phyloP scores from a whole-genome alignment of 1,139 yeast species.

The Geotrichum klebahnii region DNA sequence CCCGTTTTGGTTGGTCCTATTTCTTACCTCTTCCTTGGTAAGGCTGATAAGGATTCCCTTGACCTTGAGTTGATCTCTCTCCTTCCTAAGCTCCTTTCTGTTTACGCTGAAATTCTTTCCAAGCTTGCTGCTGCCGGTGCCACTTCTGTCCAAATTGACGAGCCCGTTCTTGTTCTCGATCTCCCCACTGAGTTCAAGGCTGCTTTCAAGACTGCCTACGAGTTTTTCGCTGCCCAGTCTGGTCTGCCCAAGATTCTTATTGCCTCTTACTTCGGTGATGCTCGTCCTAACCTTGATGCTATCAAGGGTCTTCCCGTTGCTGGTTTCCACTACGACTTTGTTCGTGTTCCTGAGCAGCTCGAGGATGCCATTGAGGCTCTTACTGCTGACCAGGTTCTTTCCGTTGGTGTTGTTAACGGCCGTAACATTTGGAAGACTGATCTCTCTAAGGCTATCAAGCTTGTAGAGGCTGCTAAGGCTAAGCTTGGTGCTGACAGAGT shows the following conservation, averaged over 20 bases:
- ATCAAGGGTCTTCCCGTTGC: constrained; percentile 86
- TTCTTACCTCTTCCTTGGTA: constrained; percentile 91
- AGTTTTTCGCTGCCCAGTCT: constrained; percentile 57
- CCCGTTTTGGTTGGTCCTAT: constrained; percentile 96
- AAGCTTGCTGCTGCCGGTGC: constrained; percentile 95
- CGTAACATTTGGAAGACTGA: constrained; percentile 99
- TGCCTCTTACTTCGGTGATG: constrained; percentile 97
- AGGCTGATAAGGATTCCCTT: constrained; percentile 95
- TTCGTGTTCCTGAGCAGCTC: constrained; percentile 94
- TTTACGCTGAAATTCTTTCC: constrained; percentile 79
- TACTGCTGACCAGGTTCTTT: constrained; percentile 65
- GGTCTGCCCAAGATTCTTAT: constrained; percentile 74
- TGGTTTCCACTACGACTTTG: constrained; percentile 95
- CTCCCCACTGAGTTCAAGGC: constrained; percentile 78
- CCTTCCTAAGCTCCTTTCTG: constrained; percentile 84
- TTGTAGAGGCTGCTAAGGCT: constrained; percentile 76
- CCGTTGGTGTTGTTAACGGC: constrained; percentile 97
- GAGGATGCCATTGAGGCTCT: constrained; percentile 72
- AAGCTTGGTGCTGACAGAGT: constrained; percentile 87
- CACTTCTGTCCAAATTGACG: constrained; percentile 90
- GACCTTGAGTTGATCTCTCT: constrained; percentile 91
- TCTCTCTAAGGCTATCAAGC: constrained; percentile 75
- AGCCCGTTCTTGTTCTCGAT: constrained; percentile 93
- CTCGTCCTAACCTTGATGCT: constrained; percentile 90
- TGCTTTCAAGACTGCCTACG: constrained; percentile 85